phyloP scores from a whole-genome alignment of 2,329 filamentous ascomycete genomes.

The Cercospora zeae-maydis region DNA sequence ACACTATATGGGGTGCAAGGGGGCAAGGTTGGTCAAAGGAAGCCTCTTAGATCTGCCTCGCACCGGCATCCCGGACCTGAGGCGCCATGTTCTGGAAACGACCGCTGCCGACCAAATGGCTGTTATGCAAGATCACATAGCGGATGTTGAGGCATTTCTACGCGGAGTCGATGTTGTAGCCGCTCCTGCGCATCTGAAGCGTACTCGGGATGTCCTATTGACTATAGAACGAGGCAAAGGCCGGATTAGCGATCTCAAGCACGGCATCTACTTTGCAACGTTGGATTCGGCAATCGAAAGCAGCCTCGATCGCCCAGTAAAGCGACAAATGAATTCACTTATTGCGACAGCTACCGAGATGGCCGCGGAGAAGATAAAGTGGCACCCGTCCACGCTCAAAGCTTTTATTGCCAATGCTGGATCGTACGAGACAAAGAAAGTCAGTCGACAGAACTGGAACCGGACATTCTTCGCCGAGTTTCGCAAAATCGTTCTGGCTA shows the following conservation, averaged over 20 bases:
- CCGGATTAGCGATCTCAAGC: background rate
- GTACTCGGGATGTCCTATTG: background rate
- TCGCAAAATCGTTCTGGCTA: background rate
- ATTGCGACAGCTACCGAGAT: background rate
- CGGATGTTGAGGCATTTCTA: background rate
- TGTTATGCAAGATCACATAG: background rate
- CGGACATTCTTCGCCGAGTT: background rate
- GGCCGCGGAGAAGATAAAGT: background rate
- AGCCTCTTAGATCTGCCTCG: conserved; percentile 4
- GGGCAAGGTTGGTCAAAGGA: background rate
- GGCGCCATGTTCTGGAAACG: background rate
- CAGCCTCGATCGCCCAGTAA: background rate
- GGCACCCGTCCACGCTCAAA: background rate
- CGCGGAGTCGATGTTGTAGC: background rate
- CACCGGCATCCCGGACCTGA: conserved; percentile 26
- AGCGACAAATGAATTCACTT: background rate
- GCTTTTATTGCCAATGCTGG: background rate
- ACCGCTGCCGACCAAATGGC: background rate
- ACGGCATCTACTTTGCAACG: background rate
- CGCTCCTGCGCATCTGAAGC: background rate
- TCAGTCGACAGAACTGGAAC: background rate
- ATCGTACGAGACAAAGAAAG: background rate
- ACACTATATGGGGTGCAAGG: conserved; percentile 28
- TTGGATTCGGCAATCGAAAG: background rate
- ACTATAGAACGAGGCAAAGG: background rate